Conservation (phyloP, 2,329 filamentous ascomycete genomes). For the Hymenoscyphus albidus region DNA sequence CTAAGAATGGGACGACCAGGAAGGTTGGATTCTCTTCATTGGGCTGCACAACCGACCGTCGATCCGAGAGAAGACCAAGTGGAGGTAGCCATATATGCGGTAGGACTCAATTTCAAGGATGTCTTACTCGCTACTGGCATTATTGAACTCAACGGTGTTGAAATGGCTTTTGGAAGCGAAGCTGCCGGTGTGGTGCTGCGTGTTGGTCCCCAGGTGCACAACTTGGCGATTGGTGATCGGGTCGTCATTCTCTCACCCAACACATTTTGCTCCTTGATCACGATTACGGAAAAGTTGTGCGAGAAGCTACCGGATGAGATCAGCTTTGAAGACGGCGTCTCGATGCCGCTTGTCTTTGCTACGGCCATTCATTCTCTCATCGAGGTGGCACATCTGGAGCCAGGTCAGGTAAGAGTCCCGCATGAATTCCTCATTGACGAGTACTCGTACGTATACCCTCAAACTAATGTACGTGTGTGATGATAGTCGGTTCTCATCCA, state of each 20-base stretch:
- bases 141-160: constrained; percentile 9
- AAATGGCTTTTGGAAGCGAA: constrained; percentile 24
- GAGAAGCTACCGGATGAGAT: constrained; percentile 16
- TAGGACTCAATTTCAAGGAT: constrained; percentile 17
- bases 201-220: constrained; percentile 22
- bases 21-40: no score
- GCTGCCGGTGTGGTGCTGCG: constrained; percentile 24
- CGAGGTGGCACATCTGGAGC: constrained; percentile 13
- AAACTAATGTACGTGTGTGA: no score
- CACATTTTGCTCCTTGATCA: background rate
- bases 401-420: constrained; percentile 22
- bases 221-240: constrained; percentile 24
- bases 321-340: constrained; percentile 18
- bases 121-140: constrained; percentile 22
- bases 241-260: constrained; percentile 11
- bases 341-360: constrained; percentile 16
- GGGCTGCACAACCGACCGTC: no score
- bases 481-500: constrained; percentile 33
- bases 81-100: no score
- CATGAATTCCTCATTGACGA: no score
- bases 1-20: no score
- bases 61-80: no score
- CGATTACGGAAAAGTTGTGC: constrained; percentile 21
- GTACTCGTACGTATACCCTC: no score
- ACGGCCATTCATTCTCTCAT: constrained; percentile 21